A percentile compares a stretch with the other conserved stretches of the same genome.
phyloP scores from a whole-genome alignment of 164 flowering plant species.

The Annona cherimola region DNA sequence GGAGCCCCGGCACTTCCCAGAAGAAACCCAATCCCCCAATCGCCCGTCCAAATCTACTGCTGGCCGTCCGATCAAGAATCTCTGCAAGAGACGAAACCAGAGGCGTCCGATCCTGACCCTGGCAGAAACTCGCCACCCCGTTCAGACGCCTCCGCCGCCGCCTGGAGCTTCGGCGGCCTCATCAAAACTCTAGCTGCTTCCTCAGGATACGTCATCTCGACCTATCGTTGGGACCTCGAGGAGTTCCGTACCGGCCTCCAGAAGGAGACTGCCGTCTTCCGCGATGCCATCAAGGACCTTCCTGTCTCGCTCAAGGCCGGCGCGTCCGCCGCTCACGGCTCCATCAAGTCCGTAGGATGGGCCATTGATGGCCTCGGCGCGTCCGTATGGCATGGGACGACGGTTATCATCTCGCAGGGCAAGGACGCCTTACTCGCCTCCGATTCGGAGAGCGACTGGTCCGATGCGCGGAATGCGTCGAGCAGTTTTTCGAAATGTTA shows the following conservation, averaged over 20 bases:
- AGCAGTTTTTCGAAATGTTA: slow-evolving; percentile 26
- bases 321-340: slow-evolving; percentile 71
- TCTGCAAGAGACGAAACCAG: not conserved
- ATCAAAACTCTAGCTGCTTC: slow-evolving; percentile 50
- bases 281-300: slow-evolving; percentile 53
- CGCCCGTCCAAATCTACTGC: too few relatives aligned
- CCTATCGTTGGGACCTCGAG: slow-evolving; percentile 65
- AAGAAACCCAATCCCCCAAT: too few relatives aligned
- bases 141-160: slow-evolving; percentile 8
- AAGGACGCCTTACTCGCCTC: slow-evolving; percentile 37
- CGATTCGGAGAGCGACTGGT: slow-evolving; percentile 24
- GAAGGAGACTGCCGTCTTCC: slow-evolving; percentile 58
- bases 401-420: slow-evolving; percentile 57
- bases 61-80: slow-evolving; percentile 2
- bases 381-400: slow-evolving; percentile 60
- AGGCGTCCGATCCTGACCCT: slow-evolving; percentile 9
- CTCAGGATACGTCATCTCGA: slow-evolving; percentile 63
- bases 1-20: too few relatives aligned
- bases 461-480: slow-evolving; percentile 11
- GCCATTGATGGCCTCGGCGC: slow-evolving; percentile 63
- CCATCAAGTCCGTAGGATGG: slow-evolving; percentile 74
- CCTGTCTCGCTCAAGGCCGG: slow-evolving; percentile 62
- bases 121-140: slow-evolving; percentile 3
- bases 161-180: slow-evolving; percentile 62
- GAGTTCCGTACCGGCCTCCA: slow-evolving; percentile 68